A percentile compares a stretch with the other conserved stretches of the same genome.
Conservation (phyloP, 495 filamentous ascomycete species). For the Evernia prunastri region DNA sequence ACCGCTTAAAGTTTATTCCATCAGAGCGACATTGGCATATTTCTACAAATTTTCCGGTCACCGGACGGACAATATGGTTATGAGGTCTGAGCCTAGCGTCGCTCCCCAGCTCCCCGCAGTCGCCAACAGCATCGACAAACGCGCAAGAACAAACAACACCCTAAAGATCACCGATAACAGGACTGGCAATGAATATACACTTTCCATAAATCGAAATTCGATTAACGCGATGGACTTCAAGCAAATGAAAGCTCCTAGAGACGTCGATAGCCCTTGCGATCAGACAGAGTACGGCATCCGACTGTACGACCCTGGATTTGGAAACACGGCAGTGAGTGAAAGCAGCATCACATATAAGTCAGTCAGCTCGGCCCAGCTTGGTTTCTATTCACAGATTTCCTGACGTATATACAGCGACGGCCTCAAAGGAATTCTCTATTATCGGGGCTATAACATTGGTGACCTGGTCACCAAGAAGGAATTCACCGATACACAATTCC, state of each 20-base stretch:
- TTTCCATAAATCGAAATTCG: constrained; percentile 16
- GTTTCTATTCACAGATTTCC: neutral
- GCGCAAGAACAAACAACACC: too few relatives aligned
- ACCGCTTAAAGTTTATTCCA: too few relatives aligned
- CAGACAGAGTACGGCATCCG: constrained; percentile 29
- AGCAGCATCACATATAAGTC: constrained; percentile 40
- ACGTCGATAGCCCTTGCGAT: neutral
- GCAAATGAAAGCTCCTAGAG: constrained; percentile 22
- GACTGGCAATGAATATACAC: constrained; percentile 8
- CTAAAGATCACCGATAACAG: constrained; percentile 7
- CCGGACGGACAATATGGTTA: too few relatives aligned
- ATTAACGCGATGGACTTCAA: constrained; percentile 7
- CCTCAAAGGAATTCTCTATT: constrained; percentile 37
- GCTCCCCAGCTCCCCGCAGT: too few relatives aligned
- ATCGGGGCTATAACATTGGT: constrained; percentile 42
- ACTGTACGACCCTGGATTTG: constrained; percentile 41
- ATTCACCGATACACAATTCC: constrained; percentile 39
- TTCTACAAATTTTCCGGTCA: too few relatives aligned
- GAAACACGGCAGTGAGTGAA: constrained; percentile 42
- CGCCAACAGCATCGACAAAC: too few relatives aligned
- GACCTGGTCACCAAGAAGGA: constrained; percentile 36
- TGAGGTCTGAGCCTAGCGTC: too few relatives aligned
- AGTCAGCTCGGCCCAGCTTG: neutral
- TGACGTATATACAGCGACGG: constrained; percentile 25
- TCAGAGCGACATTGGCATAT: too few relatives aligned